Conservation (phyloP, 306 rosid genomes). For the Urtica urens region DNA sequence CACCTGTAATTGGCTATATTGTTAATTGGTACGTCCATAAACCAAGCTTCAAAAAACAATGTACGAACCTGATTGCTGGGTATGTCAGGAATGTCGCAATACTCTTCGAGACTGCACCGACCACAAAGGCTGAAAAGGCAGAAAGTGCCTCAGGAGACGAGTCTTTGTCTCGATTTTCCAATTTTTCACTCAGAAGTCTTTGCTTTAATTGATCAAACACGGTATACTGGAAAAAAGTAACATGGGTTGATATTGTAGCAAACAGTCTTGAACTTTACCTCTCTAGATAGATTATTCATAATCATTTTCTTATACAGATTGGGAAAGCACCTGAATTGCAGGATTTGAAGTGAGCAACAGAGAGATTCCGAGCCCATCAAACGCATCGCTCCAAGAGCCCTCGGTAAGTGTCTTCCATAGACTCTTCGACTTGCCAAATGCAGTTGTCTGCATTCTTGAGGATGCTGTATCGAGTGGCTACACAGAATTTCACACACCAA, state of each 20-base stretch:
- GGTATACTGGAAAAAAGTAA: conserved; percentile 58
- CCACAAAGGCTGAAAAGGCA: conserved; percentile 65
- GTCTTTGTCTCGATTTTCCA: conserved; percentile 24
- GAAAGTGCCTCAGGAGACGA: conserved; percentile 62
- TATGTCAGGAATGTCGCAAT: conserved; percentile 77
- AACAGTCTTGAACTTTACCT: not conserved
- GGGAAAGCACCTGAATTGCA: conserved; percentile 67
- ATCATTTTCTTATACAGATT: not conserved
- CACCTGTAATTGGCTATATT: conserved; percentile 43
- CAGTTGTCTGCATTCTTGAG: conserved; percentile 95
- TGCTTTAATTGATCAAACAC: conserved; percentile 94
- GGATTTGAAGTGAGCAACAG: conserved; percentile 89
- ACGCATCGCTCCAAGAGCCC: conserved; percentile 86
- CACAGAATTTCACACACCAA: conserved; percentile 26
- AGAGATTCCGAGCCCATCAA: conserved; percentile 90
- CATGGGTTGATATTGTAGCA: conserved; percentile 6
- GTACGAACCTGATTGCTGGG: conserved; percentile 83
- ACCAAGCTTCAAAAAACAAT: conserved; percentile 16
- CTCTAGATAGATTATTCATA: not conserved
- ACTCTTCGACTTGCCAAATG: conserved; percentile 89
- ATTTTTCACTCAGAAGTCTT: conserved; percentile 37
- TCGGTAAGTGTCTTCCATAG: conserved; percentile 75
- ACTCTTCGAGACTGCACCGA: conserved; percentile 88
- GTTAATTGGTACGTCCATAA: conserved; percentile 11
- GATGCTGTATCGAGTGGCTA: conserved; percentile 99